A percentile compares a stretch with the other conserved stretches of the same genome.
Evolutionary conservation across 805 yeast species (phyloP).

Genomic region (Torulaspora quercuum): DNA sequence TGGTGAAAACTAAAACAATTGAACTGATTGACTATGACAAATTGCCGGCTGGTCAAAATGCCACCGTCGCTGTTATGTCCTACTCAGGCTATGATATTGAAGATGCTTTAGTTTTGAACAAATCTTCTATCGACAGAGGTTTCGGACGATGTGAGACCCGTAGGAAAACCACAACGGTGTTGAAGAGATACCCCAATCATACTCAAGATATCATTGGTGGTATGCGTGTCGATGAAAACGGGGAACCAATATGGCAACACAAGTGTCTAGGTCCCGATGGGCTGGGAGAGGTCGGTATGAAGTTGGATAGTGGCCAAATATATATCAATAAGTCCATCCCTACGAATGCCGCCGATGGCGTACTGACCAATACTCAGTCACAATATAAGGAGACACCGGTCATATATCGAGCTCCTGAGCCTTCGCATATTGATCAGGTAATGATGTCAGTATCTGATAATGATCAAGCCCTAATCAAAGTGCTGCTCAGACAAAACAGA

Average conservation of each 20-base stretch:
- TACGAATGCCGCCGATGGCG: conserved; percentile 66
- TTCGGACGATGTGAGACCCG: conserved; percentile 97
- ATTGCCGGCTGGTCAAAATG: conserved; percentile 97
- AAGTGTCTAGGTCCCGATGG: conserved; percentile 90
- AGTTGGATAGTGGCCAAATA: conserved; percentile 87
- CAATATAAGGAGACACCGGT: conserved; percentile 90
- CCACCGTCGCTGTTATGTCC: conserved; percentile 98
- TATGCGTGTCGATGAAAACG: conserved; percentile 79
- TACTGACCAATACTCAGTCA: conserved; percentile 36
- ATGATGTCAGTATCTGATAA: conserved; percentile 95
- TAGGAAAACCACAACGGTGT: conserved; percentile 81
- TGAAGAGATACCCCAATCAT: conserved; percentile 91
- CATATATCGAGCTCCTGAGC: conserved; percentile 90
- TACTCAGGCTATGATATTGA: conserved; percentile 99
- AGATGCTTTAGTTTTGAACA: conserved; percentile 94
- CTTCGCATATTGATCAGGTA: conserved; percentile 93
- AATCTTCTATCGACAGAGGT: conserved; percentile 91
- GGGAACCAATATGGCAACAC: conserved; percentile 83
- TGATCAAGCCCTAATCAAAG: conserved; percentile 92
- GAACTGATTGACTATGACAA: conserved; percentile 94
- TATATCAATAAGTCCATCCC: conserved; percentile 93
- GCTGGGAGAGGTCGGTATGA: conserved; percentile 91
- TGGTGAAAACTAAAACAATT: conserved; percentile 97
- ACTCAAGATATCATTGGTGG: conserved; percentile 90
- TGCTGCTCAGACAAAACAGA: conserved; percentile 87